Conservation (phyloP, 1,139 yeast genomes). For the Debaryomyces sp. region DNA sequence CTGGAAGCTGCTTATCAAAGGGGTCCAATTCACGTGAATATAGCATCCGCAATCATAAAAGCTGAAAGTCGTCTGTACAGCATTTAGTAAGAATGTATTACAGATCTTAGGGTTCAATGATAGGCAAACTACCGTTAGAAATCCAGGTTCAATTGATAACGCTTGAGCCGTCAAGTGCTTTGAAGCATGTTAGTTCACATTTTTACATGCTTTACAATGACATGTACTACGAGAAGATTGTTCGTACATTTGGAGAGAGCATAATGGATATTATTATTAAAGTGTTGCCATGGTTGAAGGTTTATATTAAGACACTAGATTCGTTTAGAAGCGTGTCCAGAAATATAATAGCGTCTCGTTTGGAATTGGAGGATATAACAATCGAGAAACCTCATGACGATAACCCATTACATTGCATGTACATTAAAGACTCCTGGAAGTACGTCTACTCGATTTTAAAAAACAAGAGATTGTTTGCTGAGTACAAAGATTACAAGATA, state of each 20-base stretch:
- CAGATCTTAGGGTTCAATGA: constrained; percentile 17
- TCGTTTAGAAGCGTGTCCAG: constrained; percentile 43
- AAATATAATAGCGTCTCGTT: constrained; percentile 34
- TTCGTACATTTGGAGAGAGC: constrained; percentile 46
- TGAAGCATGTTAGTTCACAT: constrained; percentile 44
- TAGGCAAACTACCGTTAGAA: constrained; percentile 50
- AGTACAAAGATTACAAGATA: constrained; percentile 51
- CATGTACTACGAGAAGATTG: constrained; percentile 44
- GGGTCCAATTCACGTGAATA: constrained; percentile 3
- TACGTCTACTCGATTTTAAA: constrained; percentile 52
- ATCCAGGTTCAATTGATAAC: constrained; percentile 45
- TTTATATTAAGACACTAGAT: constrained; percentile 51
- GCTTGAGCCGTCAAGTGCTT: constrained; percentile 44
- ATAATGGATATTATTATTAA: constrained; percentile 29
- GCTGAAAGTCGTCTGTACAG: not conserved
- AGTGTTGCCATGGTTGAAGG: constrained; percentile 43
- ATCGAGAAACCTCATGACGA: constrained; percentile 6
- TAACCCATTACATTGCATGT: constrained; percentile 29
- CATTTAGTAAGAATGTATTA: not conserved
- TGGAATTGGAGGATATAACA: constrained; percentile 19
- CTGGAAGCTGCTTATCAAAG: constrained; percentile 15
- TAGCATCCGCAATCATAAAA: not conserved
- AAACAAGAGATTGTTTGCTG: constrained; percentile 57
- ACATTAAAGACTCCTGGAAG: constrained; percentile 57
- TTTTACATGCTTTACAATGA: constrained; percentile 55